Base-by-base conservation (phyloP, 768 basidiomycete species). In the Boletus reticuloceps region DNA sequence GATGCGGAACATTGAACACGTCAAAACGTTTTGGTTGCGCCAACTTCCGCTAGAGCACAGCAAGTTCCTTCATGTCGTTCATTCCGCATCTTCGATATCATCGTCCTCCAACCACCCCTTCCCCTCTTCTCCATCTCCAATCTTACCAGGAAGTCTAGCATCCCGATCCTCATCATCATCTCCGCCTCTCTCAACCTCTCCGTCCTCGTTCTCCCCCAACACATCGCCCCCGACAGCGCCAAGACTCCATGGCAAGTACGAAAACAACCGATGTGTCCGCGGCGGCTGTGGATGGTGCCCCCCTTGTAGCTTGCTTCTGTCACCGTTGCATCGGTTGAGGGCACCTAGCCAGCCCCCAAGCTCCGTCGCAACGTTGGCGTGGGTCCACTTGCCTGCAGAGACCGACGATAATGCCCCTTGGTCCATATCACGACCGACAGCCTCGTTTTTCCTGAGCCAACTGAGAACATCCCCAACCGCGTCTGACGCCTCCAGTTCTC, bases 291-390 rank as follows among this genome's bases (percentile, higher is more conserved):
- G n/a, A 2, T 17, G 20, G 20, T 20, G 11, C 20, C 46, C 44
- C 37, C 49, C 50, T 4, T 25, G 43, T 36, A n/a, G 5, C 11
- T 25, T 10, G 6, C 38, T 20, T 16, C 38, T 37, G 44, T 44
- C 46, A 22, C 2, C 3, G 22, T 22, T 22, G 3, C 22, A 22
- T 50, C 47, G 64, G 32, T 81, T 78, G 45, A 74, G 65, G 6
- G 80, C 81, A 57, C 80, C 81, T 45, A 89, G 67, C 38, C 87
- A 73, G 4, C 79, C 81, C 0, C 88, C 86, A 3, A 85, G 68
- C 53, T 86, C 85, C 37, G 77, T 72, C 11, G 78, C 78, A 29
- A 89, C 72, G n/a, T 75, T 76, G 11, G 64, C 65, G 22, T 74
- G 73, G 27, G 73, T 80, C 85, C 85, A 89, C 36, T 73, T 77